phyloP scores from a whole-genome alignment of 2,329 filamentous ascomycete species.

The Beauveria pseudobassiana region DNA sequence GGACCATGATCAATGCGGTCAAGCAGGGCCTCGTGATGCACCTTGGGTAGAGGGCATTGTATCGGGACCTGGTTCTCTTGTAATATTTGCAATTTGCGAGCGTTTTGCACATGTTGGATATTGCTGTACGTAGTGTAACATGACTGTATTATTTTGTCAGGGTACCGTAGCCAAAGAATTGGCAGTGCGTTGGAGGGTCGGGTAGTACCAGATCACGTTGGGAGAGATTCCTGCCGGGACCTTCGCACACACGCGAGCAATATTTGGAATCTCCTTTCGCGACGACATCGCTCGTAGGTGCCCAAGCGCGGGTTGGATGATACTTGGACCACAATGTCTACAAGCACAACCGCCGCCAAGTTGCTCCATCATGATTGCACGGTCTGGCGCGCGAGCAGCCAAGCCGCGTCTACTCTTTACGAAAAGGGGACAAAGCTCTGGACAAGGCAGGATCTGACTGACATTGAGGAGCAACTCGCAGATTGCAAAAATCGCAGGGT shows the following conservation, averaged over 20 bases:
- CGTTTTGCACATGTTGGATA: too few species aligned
- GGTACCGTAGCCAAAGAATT: too few species aligned
- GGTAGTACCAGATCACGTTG: too few species aligned
- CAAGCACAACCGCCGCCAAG: background rate
- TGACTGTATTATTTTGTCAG: too few species aligned
- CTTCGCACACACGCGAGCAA: too few species aligned
- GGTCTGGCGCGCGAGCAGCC: constrained; percentile 8
- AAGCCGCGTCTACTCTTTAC: background rate
- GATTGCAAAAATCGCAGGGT: background rate
- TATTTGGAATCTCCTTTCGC: too few species aligned
- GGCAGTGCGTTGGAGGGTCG: too few species aligned
- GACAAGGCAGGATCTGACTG: background rate
- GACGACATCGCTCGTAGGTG: background rate
- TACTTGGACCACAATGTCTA: too few species aligned
- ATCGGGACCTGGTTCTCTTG: too few species aligned
- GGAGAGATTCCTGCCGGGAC: too few species aligned
- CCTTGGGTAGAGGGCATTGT: background rate
- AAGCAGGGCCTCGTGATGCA: background rate
- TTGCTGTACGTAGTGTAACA: too few species aligned
- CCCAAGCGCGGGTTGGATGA: background rate
- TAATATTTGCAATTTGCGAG: too few species aligned
- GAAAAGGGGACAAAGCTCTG: constrained; percentile 1
- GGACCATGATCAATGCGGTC: background rate
- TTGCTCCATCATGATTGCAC: constrained; percentile 2
- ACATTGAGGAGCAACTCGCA: background rate